Evolutionary conservation across 1,139 yeast species (phyloP), one percentile per base, ranked within the genome.

Genomic region (Pichia sp.): DNA sequence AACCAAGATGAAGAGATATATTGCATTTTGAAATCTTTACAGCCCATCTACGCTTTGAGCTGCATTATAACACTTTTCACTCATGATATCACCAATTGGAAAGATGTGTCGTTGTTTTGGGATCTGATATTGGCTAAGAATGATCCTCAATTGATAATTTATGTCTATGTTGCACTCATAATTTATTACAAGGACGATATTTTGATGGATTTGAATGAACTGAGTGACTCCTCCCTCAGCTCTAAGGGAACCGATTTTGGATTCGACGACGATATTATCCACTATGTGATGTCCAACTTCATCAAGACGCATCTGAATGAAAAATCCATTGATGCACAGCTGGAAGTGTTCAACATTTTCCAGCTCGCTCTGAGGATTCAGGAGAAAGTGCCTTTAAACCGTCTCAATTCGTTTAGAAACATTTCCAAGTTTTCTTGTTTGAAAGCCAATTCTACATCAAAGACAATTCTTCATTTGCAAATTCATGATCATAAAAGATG

Each of bases 31-130:
- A 68, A 67, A 37, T 64, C 64, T 11, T 59, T 76, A 0, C 66
- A 68, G 40, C 81, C 84, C 0, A 77, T 79, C 49, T 83, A 74
- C 55, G 85, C 87, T 0, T 62, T 92, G 9, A 83, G 95, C 10
- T 75, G 94, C 1, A 67, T 90, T 1, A 68, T 92, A 40, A 87
- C 97, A 0, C 56, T 86, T 41, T 86, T 81, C 61, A 70, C 94
- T 11, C 97, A 92, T 61, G 92, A 87, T 52, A 57, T 84, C 33
- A 60, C 66, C 27, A 67, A 71, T 41, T 64, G 73, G 40, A 66
- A 67, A n/a, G 75, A 76, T 33, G 61, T 82, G 16, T 64, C 79
- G 42, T 60, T 68, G 4, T 58, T 85, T 4, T 83, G 88, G 77
- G 94, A 84, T 59, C 76, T 71, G 49, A 65, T 78, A 9, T 61